Evolutionary conservation across 495 filamentous ascomycete species (phyloP).

Genomic region (Pyronema omphalodes): DNA sequence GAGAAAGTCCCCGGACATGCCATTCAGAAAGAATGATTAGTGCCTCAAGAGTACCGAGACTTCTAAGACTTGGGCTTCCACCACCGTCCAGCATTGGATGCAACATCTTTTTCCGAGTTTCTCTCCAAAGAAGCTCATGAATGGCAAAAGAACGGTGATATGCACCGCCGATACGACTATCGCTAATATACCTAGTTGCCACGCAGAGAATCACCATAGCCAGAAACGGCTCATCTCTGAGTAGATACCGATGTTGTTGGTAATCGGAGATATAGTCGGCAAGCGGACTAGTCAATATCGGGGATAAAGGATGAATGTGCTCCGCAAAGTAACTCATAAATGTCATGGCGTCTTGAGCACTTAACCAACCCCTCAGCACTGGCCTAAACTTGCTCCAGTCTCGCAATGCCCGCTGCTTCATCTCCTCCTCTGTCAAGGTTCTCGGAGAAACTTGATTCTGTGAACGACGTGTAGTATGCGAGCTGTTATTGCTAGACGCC

Average conservation of each 20-base stretch:
- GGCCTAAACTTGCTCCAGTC: slow-evolving; percentile 84
- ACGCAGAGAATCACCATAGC: slow-evolving; percentile 80
- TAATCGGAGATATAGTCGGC: slow-evolving; percentile 32
- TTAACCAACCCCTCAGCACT: slow-evolving; percentile 91
- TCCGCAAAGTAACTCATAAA: slow-evolving; percentile 76
- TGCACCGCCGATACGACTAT: slow-evolving; percentile 59
- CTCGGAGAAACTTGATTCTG: neutral
- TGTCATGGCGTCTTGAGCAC: slow-evolving; percentile 71
- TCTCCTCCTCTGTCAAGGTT: slow-evolving; percentile 17
- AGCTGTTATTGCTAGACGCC: neutral
- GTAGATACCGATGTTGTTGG: slow-evolving; percentile 43
- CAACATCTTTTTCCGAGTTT: slow-evolving; percentile 83
- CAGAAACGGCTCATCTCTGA: slow-evolving; percentile 81
- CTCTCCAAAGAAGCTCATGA: slow-evolving; percentile 89
- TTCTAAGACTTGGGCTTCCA: slow-evolving; percentile 55
- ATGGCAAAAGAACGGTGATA: slow-evolving; percentile 68
- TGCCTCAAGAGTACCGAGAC: slow-evolving; percentile 83
- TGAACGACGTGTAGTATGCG: neutral
- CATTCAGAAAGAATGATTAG: slow-evolving; percentile 88
- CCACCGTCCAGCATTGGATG: slow-evolving; percentile 84
- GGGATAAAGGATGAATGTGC: slow-evolving; percentile 75
- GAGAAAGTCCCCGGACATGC: slow-evolving; percentile 89
- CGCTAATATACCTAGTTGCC: slow-evolving; percentile 63
- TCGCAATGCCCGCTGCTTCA: slow-evolving; percentile 45
- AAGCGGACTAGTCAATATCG: slow-evolving; percentile 35